Percentiles rank a stretch among this genome's conserved stretches.
phyloP scores from a whole-genome alignment of 768 basidiomycete species.

The Psilocybe cyanescens region DNA sequence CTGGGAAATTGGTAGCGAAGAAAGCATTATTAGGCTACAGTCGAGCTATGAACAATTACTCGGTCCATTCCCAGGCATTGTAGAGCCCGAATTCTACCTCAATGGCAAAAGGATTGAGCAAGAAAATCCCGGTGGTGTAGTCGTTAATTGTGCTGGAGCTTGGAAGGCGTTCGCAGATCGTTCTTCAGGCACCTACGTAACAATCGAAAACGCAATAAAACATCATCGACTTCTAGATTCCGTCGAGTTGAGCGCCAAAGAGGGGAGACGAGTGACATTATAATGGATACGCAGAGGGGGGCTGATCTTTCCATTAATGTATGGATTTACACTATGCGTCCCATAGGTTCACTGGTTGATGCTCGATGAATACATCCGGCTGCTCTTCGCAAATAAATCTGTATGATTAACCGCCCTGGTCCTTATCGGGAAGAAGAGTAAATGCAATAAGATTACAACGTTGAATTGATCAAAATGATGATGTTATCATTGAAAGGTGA shows the following conservation, averaged over 20 bases:
- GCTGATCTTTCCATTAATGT: too few species aligned
- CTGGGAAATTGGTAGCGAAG: constrained; percentile 40
- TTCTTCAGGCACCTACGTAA: constrained; percentile 11
- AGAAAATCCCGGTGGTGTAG: constrained; percentile 1
- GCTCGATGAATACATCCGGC: too few species aligned
- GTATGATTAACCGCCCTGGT: too few species aligned
- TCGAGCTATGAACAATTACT: background rate
- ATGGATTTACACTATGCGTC: too few species aligned
- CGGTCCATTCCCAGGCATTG: constrained; percentile 1
- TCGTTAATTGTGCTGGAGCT: background rate
- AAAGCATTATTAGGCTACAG: constrained; percentile 26
- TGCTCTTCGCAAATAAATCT: too few species aligned
- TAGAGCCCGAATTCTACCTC: constrained; percentile 17
- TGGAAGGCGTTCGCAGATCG: constrained; percentile 21
- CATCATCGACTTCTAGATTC: constrained; percentile 18
- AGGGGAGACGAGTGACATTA: background rate
- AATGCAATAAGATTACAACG: too few species aligned
- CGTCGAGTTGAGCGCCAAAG: constrained; percentile 17
- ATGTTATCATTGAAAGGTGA: too few species aligned
- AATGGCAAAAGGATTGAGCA: constrained; percentile 22
- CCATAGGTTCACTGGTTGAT: too few species aligned
- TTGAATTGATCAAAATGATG: too few species aligned
- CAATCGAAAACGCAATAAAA: constrained; percentile 26
- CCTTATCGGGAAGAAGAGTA: too few species aligned
- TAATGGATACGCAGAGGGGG: background rate